phyloP scores from a whole-genome alignment of 768 basidiomycete genomes.

The Nevesoporus exiguus region DNA sequence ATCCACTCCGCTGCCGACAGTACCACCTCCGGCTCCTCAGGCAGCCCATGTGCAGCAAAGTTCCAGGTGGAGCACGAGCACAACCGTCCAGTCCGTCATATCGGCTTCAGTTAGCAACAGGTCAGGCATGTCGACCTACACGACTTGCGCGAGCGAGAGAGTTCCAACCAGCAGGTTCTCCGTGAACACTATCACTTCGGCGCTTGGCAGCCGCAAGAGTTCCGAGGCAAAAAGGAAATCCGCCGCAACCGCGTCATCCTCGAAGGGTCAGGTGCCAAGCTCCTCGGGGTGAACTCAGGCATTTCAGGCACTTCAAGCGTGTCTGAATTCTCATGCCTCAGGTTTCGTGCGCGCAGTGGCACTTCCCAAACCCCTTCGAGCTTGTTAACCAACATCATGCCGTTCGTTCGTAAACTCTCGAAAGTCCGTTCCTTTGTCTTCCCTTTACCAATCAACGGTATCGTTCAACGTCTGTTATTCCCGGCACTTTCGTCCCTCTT shows the following conservation, averaged over 20 bases:
- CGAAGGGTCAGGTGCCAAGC: slow-evolving; percentile 16
- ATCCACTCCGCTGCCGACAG: slow-evolving; percentile 2
- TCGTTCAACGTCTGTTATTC: slow-evolving; percentile 1
- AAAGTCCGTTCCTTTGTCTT: background rate
- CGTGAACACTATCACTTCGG: slow-evolving; percentile 26
- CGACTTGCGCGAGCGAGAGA: slow-evolving; percentile 27
- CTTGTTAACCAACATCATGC: background rate
- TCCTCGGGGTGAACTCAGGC: background rate
- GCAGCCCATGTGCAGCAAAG: slow-evolving; percentile 17
- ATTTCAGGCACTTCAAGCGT: too few relatives aligned
- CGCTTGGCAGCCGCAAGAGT: slow-evolving; percentile 26
- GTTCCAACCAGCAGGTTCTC: slow-evolving; percentile 25
- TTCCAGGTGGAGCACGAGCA: slow-evolving; percentile 34
- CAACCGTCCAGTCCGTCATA: slow-evolving; percentile 24
- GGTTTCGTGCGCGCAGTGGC: background rate
- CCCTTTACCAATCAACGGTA: background rate
- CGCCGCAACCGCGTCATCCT: slow-evolving; percentile 23
- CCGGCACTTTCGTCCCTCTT: slow-evolving; percentile 5
- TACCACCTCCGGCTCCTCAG: slow-evolving; percentile 15
- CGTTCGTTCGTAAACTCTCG: background rate
- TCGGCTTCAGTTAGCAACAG: slow-evolving; percentile 27
- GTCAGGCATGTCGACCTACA: slow-evolving; percentile 27
- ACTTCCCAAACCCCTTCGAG: background rate
- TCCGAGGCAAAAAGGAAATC: slow-evolving; percentile 28
- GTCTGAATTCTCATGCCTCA: slow-evolving; percentile 7